These are phyloP conservation scores for Scedosporium apiospermum DNA, from an alignment of 2,329 filamentous ascomycete genomes.

Conservation along the genomic window DNA sequence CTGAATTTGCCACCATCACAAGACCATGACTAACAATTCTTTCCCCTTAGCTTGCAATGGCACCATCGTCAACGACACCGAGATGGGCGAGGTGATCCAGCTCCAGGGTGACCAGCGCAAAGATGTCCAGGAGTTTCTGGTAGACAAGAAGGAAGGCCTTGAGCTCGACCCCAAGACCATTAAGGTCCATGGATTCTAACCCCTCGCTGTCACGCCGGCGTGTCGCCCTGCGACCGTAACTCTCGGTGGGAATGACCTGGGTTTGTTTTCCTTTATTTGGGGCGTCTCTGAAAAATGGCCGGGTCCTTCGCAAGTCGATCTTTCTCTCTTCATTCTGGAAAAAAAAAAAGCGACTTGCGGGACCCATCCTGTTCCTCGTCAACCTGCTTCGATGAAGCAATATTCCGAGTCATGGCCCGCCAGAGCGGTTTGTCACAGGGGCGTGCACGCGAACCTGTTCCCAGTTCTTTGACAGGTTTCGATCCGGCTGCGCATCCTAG, in stretches of 20 bases:
- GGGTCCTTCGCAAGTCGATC: background rate
- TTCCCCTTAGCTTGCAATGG: conserved; percentile 81
- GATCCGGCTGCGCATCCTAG: background rate
- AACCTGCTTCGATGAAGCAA: background rate
- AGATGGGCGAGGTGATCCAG: conserved; percentile 99
- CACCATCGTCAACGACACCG: conserved; percentile 90
- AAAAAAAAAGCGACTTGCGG: background rate
- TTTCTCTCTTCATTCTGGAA: background rate
- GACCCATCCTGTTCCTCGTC: background rate
- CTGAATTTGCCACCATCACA: background rate
- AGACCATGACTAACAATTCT: conserved; percentile 14
- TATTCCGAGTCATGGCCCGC: background rate
- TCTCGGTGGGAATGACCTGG: background rate
- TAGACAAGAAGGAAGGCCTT: conserved; percentile 89
- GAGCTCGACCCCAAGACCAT: conserved; percentile 94
- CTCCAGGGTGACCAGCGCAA: conserved; percentile 99
- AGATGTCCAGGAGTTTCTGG: conserved; percentile 95
- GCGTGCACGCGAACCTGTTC: background rate
- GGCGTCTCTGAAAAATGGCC: background rate
- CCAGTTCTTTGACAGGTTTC: background rate
- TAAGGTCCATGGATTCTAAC: conserved; percentile 62
- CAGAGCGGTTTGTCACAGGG: background rate
- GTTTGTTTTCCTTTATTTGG: conserved; percentile 1
- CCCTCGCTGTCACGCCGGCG: conserved; percentile 7
- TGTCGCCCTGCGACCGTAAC: conserved; percentile 2